Conservation (phyloP, 768 basidiomycete genomes). For the Lentinula sp. region DNA sequence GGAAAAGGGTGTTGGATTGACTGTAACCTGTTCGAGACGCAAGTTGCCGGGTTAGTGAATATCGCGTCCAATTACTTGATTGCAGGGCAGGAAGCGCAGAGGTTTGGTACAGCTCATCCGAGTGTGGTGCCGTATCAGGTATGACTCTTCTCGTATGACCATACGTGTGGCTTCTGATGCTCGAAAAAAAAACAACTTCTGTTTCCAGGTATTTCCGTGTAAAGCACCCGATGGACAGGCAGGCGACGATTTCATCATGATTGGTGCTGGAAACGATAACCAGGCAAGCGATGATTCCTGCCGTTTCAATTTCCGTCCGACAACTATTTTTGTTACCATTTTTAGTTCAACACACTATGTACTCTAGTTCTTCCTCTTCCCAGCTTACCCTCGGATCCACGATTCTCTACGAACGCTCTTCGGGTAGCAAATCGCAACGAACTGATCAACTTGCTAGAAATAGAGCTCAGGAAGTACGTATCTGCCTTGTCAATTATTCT, state of each 20-base stretch:
- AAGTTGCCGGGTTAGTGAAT: conserved; percentile 89
- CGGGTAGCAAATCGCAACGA: conserved; percentile 73
- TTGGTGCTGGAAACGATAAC: conserved; percentile 87
- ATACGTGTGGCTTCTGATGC: neutral
- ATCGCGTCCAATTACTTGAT: conserved; percentile 93
- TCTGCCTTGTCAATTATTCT: neutral
- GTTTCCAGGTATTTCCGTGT: conserved; percentile 62
- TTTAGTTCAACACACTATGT: conserved; percentile 66
- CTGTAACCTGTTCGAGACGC: conserved; percentile 87
- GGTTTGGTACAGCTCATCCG: conserved; percentile 92
- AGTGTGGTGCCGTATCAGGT: conserved; percentile 87
- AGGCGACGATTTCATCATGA: conserved; percentile 80
- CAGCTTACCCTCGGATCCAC: conserved; percentile 50
- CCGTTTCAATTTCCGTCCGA: neutral
- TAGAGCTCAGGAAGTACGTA: conserved; percentile 15
- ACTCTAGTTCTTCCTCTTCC: conserved; percentile 57
- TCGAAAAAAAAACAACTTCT: neutral
- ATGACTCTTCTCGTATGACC: no score
- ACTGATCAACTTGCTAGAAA: conserved; percentile 63
- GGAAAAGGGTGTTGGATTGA: conserved; percentile 90
- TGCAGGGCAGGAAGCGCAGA: conserved; percentile 70
- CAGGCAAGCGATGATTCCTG: conserved; percentile 41
- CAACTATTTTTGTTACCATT: neutral
- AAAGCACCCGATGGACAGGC: conserved; percentile 19
- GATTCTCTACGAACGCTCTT: conserved; percentile 67